Base-by-base conservation (phyloP, 1,139 yeast species). In the Saccharomyces hybrid region DNA sequence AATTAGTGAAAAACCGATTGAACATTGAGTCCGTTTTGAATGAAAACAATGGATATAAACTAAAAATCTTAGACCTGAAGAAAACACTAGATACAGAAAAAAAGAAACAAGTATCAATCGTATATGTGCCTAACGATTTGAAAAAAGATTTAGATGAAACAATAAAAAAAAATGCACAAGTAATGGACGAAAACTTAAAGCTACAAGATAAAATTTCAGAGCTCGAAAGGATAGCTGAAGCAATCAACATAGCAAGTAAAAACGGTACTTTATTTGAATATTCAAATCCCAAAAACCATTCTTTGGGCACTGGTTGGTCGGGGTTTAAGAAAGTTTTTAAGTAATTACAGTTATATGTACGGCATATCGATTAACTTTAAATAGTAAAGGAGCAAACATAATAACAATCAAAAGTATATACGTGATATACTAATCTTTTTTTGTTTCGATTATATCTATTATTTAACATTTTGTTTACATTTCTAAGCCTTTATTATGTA, bases 11-110 rank as follows among this genome's bases (percentile, higher is more conserved):
- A 54, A 84, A 83, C 48, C 78, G 85, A 58, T 75, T 84, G 49
- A 77, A 80, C 55, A 79, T 86, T 52, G 89, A 85, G 9, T 83
- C 86, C 26, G 71, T 90, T 31, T 75, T 77, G 52, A 86, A 82
- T 52, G 86, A 82, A 55, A 89, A 89, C 58, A 78, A 76, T 26
- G 78, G 78, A 49, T 73, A 90, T 57, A 71, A 75, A 54, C 66
- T 72, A 2, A 84, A 83, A 57, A 78, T 87, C 21, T 73, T 73
- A 2, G 82, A 80, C 26, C 71, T 86, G 55, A 79, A 59, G 48
- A 63, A 61, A 42, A 64, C 72, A 19, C 55, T 73, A 9, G 66
- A 66, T 31, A 24, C 62, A 5, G 64, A 65, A 42, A 71, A 71
- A 51, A 63, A 63, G 2, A 62, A 64, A 27, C 62, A 70, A 9